Evolutionary conservation across 495 filamentous ascomycete genomes (phyloP).

Genomic region (Talaromyces stipitatus): DNA sequence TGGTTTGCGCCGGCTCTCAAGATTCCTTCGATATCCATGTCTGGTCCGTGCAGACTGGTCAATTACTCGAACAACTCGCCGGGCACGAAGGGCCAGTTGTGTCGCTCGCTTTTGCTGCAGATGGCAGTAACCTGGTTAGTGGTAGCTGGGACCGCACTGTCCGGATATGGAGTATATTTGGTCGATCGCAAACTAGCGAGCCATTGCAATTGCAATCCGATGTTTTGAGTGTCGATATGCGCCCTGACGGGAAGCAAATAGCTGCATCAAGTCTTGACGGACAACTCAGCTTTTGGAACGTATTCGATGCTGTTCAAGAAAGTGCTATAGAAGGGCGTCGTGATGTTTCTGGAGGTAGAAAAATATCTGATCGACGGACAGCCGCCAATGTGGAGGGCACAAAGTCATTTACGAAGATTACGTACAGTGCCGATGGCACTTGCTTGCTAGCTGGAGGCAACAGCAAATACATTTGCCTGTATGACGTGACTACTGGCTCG

Average conservation of each 20-base stretch:
- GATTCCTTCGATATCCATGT: slow-evolving; percentile 96
- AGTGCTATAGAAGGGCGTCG: slow-evolving; percentile 77
- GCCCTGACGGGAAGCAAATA: slow-evolving; percentile 84
- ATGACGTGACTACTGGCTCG: slow-evolving; percentile 80
- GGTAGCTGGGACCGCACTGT: slow-evolving; percentile 96
- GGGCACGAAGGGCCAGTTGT: slow-evolving; percentile 93
- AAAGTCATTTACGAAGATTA: slow-evolving; percentile 80
- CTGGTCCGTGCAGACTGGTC: slow-evolving; percentile 97
- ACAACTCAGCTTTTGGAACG: slow-evolving; percentile 90
- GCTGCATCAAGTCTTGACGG: slow-evolving; percentile 91
- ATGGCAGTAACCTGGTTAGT: slow-evolving; percentile 74
- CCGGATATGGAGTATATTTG: slow-evolving; percentile 91
- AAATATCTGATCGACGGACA: slow-evolving; percentile 74
- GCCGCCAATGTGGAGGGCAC: slow-evolving; percentile 85
- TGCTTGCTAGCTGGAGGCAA: slow-evolving; percentile 87
- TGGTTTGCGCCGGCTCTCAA: slow-evolving; percentile 88
- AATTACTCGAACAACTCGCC: slow-evolving; percentile 81
- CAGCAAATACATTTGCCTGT: slow-evolving; percentile 96
- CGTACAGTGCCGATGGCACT: slow-evolving; percentile 84
- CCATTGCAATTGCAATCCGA: slow-evolving; percentile 86
- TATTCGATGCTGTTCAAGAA: slow-evolving; percentile 77
- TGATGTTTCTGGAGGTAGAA: slow-evolving; percentile 89
- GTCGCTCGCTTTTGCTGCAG: slow-evolving; percentile 76
- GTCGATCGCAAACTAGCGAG: slow-evolving; percentile 87
- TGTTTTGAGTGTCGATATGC: slow-evolving; percentile 76